phyloP scores from a whole-genome alignment of 768 basidiomycete genomes.

The Phanerodontia chrysosporium region DNA sequence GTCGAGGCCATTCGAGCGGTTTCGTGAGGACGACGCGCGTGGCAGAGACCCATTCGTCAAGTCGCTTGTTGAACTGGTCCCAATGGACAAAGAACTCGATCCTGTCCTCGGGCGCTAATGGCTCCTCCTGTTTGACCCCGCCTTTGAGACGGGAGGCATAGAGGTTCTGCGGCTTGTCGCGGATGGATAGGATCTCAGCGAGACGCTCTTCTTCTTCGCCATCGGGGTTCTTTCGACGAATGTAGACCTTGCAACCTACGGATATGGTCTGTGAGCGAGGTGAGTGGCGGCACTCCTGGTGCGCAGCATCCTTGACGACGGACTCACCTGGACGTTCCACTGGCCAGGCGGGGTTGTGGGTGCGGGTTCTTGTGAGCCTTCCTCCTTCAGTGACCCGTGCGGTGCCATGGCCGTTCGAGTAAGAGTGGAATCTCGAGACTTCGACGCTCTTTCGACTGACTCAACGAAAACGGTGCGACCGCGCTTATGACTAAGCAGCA shows the following conservation, averaged over 20 bases:
- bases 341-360: conserved; percentile 71
- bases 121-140: conserved; percentile 41
- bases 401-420: conserved; percentile 20
- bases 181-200: conserved; percentile 93
- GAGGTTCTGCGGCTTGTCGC: conserved; percentile 72
- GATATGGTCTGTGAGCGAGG: conserved; percentile 60
- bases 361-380: conserved; percentile 44
- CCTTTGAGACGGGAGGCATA: conserved; percentile 48
- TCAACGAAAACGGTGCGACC: background rate
- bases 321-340: conserved; percentile 67
- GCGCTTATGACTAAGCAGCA: background rate
- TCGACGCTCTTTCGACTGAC: background rate
- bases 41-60: conserved; percentile 95
- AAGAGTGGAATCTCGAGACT: background rate
- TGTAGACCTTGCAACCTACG: conserved; percentile 95
- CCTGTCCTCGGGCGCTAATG: conserved; percentile 63
- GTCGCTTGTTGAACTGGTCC: conserved; percentile 98
- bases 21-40: conserved; percentile 78
- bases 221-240: conserved; percentile 71
- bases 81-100: conserved; percentile 98
- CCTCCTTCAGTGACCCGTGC: conserved; percentile 30
- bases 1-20: conserved; percentile 95
- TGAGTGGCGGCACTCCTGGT: conserved; percentile 17
- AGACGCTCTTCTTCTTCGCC: conserved; percentile 84
- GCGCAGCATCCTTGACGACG: conserved; percentile 12